Percentiles rank a stretch among this genome's conserved stretches.
These are phyloP conservation scores for Penicillium sp. DNA, from an alignment of 2,329 filamentous ascomycete genomes.

Conservation along the genomic window DNA sequence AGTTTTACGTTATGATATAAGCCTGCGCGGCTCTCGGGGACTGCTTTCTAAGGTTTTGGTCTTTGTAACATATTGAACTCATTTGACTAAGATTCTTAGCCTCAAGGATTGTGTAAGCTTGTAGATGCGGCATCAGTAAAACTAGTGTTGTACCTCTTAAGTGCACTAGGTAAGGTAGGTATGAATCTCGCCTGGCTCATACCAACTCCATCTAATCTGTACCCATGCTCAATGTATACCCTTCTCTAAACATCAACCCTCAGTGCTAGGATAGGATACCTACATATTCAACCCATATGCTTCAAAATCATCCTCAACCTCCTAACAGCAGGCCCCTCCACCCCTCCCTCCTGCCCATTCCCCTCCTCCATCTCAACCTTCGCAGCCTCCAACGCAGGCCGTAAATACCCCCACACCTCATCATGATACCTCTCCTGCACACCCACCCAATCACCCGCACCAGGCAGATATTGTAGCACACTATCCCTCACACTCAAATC, in stretches of 20 bases:
- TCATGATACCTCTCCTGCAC: conserved; percentile 46
- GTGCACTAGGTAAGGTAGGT: too few relatives aligned
- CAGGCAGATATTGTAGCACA: conserved; percentile 30
- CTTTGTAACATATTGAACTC: conserved; percentile 16
- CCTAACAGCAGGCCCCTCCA: conserved; percentile 34
- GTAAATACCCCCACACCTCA: conserved; percentile 64
- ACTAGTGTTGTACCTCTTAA: too few relatives aligned
- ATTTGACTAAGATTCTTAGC: not conserved
- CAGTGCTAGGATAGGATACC: too few relatives aligned
- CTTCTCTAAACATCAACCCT: too few relatives aligned
- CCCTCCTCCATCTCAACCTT: conserved; percentile 49
- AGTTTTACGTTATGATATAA: conserved; percentile 3
- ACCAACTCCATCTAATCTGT: too few relatives aligned
- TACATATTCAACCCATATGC: conserved; percentile 31
- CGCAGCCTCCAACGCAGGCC: conserved; percentile 54
- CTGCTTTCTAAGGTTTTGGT: not conserved
- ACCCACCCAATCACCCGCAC: conserved; percentile 31
- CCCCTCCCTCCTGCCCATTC: conserved; percentile 10
- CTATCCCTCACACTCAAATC: conserved; percentile 25
- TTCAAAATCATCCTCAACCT: conserved; percentile 39
- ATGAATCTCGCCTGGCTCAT: too few relatives aligned
- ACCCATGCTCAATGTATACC: too few relatives aligned
- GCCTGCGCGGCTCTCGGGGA: not conserved
- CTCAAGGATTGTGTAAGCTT: too few relatives aligned
- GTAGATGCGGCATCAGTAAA: too few relatives aligned